A percentile compares a stretch with the other conserved stretches of the same genome.
These are phyloP conservation scores for Limonomyces culmigenus DNA, from an alignment of 1,284 basidiomycete species.

Conservation along the genomic window DNA sequence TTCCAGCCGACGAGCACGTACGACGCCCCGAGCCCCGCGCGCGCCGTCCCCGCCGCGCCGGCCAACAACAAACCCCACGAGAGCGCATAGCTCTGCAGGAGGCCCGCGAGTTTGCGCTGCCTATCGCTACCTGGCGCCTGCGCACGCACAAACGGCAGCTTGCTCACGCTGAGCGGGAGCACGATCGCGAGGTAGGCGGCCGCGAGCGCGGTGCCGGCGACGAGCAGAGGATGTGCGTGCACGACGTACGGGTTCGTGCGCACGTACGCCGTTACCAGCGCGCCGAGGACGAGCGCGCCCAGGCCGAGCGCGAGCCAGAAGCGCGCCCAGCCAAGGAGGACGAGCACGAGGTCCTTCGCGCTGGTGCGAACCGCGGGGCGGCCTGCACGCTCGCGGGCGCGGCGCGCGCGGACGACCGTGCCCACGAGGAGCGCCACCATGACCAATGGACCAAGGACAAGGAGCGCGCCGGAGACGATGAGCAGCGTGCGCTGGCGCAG, in stretches of 20 bases:
- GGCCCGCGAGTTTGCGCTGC: constrained; percentile 13
- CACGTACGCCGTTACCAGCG: constrained; percentile 29
- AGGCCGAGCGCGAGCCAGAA: constrained; percentile 42
- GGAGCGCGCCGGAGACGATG: constrained; percentile 36
- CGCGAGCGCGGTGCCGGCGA: constrained; percentile 29
- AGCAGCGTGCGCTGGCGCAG: constrained; percentile 34
- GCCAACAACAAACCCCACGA: constrained; percentile 19
- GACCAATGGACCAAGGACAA: constrained; percentile 42
- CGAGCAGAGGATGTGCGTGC: constrained; percentile 36
- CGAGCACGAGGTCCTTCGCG: not conserved
- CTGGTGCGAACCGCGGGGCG: not conserved
- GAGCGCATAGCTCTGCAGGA: constrained; percentile 15
- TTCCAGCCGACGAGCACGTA: constrained; percentile 34
- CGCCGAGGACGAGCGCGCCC: constrained; percentile 25
- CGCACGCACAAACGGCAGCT: constrained; percentile 1
- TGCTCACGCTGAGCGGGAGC: constrained; percentile 20
- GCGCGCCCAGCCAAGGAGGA: constrained; percentile 21
- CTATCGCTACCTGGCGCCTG: constrained; percentile 13
- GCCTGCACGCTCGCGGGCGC: not conserved
- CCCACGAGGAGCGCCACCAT: constrained; percentile 20
- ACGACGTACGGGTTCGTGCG: constrained; percentile 47
- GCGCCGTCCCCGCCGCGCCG: constrained; percentile 12
- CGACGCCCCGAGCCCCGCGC: constrained; percentile 12
- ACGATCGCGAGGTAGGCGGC: constrained; percentile 31
- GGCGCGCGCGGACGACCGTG: constrained; percentile 1